Conservation (phyloP, 331 rosid genomes). For the Pyrus hybrid region DNA sequence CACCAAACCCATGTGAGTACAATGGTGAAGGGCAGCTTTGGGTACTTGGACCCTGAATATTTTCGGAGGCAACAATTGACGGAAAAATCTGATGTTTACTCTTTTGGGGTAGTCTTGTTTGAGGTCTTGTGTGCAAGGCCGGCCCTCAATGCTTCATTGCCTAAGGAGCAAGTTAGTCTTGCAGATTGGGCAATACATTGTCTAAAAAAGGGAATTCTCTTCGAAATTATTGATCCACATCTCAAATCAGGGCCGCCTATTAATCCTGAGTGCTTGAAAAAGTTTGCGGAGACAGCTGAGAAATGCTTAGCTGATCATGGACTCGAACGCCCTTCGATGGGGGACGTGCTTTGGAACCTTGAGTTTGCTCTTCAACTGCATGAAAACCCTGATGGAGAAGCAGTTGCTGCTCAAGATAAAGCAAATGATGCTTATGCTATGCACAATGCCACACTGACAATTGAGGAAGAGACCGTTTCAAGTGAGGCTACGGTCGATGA, state of each 20-base stretch:
- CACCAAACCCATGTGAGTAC: constrained; percentile 36
- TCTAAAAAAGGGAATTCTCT: constrained; percentile 21
- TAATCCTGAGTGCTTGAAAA: constrained; percentile 17
- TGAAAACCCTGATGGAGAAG: constrained; percentile 18
- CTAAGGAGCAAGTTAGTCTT: constrained; percentile 32
- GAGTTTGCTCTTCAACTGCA: constrained; percentile 31
- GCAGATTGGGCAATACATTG: constrained; percentile 31
- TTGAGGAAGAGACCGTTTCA: constrained; percentile 11
- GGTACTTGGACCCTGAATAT: constrained; percentile 39
- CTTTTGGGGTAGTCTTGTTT: constrained; percentile 43
- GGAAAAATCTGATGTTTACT: constrained; percentile 39
- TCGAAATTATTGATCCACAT: constrained; percentile 31
- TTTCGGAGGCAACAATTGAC: constrained; percentile 31
- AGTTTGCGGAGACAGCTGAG: constrained; percentile 21
- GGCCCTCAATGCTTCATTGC: constrained; percentile 32
- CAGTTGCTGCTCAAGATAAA: constrained; percentile 7
- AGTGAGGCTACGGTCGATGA: constrained; percentile 8
- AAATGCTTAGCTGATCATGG: constrained; percentile 26
- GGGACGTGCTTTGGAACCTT: constrained; percentile 35
- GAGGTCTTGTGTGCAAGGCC: constrained; percentile 46
- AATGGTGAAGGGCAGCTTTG: constrained; percentile 40
- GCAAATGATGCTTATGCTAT: constrained; percentile 18
- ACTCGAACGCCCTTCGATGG: constrained; percentile 29
- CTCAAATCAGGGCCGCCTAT: constrained; percentile 10
- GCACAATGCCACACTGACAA: neutral